Evolutionary conservation across 1,139 yeast species (phyloP).

Genomic region (Candida sojae): DNA sequence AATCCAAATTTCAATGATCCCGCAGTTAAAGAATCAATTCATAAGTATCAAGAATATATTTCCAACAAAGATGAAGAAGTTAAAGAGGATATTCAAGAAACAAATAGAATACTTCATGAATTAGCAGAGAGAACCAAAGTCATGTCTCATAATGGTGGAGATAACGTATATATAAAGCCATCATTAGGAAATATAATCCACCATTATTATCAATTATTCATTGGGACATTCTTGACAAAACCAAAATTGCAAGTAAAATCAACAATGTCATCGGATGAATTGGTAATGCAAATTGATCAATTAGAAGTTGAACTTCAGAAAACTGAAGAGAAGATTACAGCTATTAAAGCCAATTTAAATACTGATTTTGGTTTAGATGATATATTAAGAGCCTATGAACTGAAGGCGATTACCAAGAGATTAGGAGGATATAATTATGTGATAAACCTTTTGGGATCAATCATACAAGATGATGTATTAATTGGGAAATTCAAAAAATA

Average conservation of each 20-base stretch:
- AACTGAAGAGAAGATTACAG: conserved; percentile 18
- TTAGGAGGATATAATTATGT: conserved; percentile 74
- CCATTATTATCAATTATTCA: conserved; percentile 20
- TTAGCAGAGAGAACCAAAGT: conserved; percentile 17
- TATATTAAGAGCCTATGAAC: conserved; percentile 59
- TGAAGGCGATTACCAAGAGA: conserved; percentile 46
- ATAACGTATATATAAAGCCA: conserved; percentile 16
- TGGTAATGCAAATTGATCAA: conserved; percentile 10
- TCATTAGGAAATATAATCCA: conserved; percentile 26
- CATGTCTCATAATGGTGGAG: conserved; percentile 6
- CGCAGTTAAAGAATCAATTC: conserved; percentile 77
- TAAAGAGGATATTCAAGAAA: conserved; percentile 12
- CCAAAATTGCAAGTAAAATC: conserved; percentile 8
- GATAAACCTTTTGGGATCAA: conserved; percentile 57
- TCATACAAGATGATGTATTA: conserved; percentile 60
- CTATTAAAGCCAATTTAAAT: conserved; percentile 20
- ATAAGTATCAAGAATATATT: conserved; percentile 56
- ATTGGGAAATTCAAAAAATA: conserved; percentile 55
- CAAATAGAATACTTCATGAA: conserved; percentile 13
- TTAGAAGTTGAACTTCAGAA: conserved; percentile 21
- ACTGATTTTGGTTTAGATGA: conserved; percentile 62
- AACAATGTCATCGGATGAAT: conserved; percentile 10
- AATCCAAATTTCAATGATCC: conserved; percentile 91
- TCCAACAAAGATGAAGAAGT: conserved; percentile 35
- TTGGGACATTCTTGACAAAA: conserved; percentile 12